These are phyloP conservation scores for Plasmodium cynomolgi DNA, from an alignment of 169 alveolate genomes.

Conservation along the genomic window DNA sequence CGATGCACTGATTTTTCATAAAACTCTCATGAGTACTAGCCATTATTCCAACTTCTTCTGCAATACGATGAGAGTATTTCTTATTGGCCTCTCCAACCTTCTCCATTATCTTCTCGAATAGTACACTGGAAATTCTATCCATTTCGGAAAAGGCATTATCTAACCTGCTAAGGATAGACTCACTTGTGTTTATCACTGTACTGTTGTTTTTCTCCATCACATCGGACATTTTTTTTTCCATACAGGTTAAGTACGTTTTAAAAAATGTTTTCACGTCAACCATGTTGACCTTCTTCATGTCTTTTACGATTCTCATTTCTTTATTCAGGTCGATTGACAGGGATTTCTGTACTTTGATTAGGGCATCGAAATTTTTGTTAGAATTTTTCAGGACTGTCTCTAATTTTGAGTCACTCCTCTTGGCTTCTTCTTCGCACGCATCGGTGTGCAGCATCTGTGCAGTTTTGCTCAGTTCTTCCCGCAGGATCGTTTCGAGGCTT, in stretches of 20 bases:
- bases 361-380: not conserved
- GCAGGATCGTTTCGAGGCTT: not conserved
- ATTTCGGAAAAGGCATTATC: not conserved
- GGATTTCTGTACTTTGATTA: conserved; percentile 1
- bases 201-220: conserved; percentile 2
- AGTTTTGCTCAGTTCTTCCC: not conserved
- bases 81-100: not conserved
- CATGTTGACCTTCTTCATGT: not conserved
- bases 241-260: not conserved
- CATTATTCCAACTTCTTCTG: not conserved
- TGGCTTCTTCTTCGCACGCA: not conserved
- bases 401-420: not conserved
- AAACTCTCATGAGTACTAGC: not conserved
- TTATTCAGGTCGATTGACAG: not conserved
- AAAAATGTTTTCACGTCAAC: not conserved
- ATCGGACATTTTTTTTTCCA: conserved; percentile 1
- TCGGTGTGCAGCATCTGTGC: not conserved
- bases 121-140: not conserved
- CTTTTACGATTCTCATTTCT: conserved; percentile 9
- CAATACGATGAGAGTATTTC: not conserved
- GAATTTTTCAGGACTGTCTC: not conserved
- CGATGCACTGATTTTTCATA: not conserved
- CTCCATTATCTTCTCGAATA: not conserved
- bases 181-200: conserved; percentile 2
- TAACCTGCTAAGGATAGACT: not conserved